phyloP scores from a whole-genome alignment of 1,284 basidiomycete genomes.

The Tylopilus orsonianus region DNA sequence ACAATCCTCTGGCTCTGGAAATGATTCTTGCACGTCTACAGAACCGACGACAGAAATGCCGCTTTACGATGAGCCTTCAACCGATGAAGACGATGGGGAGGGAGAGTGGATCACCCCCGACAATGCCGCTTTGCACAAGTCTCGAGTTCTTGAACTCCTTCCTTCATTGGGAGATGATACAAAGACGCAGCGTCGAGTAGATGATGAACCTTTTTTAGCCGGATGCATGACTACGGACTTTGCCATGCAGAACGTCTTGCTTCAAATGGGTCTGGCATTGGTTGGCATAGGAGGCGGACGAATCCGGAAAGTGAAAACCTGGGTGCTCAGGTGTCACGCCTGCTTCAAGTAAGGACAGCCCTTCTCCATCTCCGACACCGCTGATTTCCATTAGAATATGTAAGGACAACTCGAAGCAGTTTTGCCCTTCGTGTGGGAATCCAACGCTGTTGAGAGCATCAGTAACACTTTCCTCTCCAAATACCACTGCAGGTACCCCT shows the following conservation, averaged over 20 bases:
- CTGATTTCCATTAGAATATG: constrained; percentile 67
- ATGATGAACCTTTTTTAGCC: constrained; percentile 50
- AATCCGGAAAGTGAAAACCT: constrained; percentile 91
- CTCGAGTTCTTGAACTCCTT: constrained; percentile 79
- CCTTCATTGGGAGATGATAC: constrained; percentile 45
- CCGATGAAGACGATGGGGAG: constrained; percentile 76
- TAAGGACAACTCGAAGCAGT: constrained; percentile 93
- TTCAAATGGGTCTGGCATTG: constrained; percentile 93
- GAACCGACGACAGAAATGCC: constrained; percentile 25
- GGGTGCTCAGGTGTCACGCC: constrained; percentile 96
- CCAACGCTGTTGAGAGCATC: constrained; percentile 89
- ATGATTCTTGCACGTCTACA: constrained; percentile 1
- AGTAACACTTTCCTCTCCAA: constrained; percentile 77
- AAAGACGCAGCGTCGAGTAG: constrained; percentile 41
- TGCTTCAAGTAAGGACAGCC: constrained; percentile 90
- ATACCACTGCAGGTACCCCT: constrained; percentile 55
- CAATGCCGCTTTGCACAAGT: constrained; percentile 88
- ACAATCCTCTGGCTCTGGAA: constrained; percentile 6
- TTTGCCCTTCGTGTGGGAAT: constrained; percentile 97
- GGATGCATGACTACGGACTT: constrained; percentile 99
- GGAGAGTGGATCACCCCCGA: constrained; percentile 97
- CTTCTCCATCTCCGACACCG: neutral
- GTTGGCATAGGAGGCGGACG: constrained; percentile 91
- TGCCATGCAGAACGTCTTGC: constrained; percentile 97
- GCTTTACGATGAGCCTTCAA: constrained; percentile 68